A percentile compares a stretch with the other conserved stretches of the same genome.
Conservation (phyloP, 805 yeast species). For the Kodamaea kakaduensis region DNA sequence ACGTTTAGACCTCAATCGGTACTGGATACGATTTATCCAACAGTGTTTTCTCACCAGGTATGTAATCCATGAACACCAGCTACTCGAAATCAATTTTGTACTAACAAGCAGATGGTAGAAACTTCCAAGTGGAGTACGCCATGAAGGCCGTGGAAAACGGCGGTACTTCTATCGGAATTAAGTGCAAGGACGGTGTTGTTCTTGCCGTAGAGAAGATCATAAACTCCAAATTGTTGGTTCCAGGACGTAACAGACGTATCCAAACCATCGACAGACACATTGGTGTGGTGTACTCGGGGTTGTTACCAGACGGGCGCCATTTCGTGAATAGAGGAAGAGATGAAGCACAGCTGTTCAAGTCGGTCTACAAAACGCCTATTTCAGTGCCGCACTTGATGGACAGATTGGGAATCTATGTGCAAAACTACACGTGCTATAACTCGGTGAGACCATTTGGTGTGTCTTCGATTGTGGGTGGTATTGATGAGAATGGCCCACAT, state of each 20-base stretch:
- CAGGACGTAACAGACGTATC: slow-evolving; percentile 83
- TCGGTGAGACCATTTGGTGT: slow-evolving; percentile 98
- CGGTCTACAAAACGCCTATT: slow-evolving; percentile 70
- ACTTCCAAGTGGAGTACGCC: slow-evolving; percentile 97
- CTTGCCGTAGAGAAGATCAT: slow-evolving; percentile 94
- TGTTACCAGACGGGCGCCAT: slow-evolving; percentile 95
- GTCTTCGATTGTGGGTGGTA: slow-evolving; percentile 88
- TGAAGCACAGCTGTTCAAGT: slow-evolving; percentile 78
- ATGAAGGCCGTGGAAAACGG: slow-evolving; percentile 97
- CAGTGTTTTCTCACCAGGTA: slow-evolving; percentile 84
- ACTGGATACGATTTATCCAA: slow-evolving; percentile 98
- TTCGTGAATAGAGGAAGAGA: slow-evolving; percentile 89
- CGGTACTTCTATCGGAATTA: slow-evolving; percentile 90
- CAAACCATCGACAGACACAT: slow-evolving; percentile 91
- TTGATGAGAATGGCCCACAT: slow-evolving; percentile 86
- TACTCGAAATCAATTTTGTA: slow-evolving; percentile 17
- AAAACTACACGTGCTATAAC: slow-evolving; percentile 91
- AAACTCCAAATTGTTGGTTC: slow-evolving; percentile 81
- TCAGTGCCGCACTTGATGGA: slow-evolving; percentile 80
- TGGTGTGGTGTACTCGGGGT: slow-evolving; percentile 93
- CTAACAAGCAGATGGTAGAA: slow-evolving; percentile 73
- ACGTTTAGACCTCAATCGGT: slow-evolving; percentile 79
- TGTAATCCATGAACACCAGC: too few relatives aligned
- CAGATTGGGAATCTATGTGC: slow-evolving; percentile 86
- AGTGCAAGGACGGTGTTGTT: slow-evolving; percentile 91